These are phyloP conservation scores for Candida awuae DNA, from an alignment of 805 yeast species.

Conservation along the genomic window DNA sequence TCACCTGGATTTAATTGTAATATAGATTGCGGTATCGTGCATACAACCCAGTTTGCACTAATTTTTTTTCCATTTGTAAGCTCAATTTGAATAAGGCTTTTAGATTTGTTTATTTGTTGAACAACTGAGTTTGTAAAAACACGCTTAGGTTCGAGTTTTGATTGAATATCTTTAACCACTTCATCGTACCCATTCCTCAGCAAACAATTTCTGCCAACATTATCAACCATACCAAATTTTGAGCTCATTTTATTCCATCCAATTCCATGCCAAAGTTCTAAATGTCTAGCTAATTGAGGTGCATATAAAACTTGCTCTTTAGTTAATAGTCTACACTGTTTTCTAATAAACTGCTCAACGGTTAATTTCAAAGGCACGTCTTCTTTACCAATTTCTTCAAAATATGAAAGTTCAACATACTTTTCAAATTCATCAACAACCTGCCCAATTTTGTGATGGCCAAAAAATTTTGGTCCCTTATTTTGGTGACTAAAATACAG, in stretches of 20 bases:
- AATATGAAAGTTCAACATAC: constrained; percentile 49
- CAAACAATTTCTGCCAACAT: constrained; percentile 72
- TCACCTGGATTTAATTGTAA: constrained; percentile 35
- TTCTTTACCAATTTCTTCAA: constrained; percentile 36
- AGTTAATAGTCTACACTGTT: constrained; percentile 40
- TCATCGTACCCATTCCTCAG: constrained; percentile 52
- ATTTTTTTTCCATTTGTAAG: constrained; percentile 28
- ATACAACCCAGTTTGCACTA: constrained; percentile 49
- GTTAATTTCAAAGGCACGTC: constrained; percentile 50
- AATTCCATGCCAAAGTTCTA: constrained; percentile 79
- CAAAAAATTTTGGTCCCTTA: constrained; percentile 15
- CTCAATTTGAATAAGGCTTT: constrained; percentile 23
- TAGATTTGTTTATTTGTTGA: constrained; percentile 28
- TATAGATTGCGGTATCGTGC: constrained; percentile 73
- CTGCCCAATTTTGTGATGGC: constrained; percentile 27
- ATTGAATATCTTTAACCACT: constrained; percentile 39
- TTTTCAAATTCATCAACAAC: constrained; percentile 51
- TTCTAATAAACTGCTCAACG: constrained; percentile 34
- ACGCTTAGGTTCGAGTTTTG: constrained; percentile 31
- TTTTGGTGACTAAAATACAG: constrained; percentile 17
- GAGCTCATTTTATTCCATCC: constrained; percentile 61
- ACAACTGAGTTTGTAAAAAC: constrained; percentile 39
- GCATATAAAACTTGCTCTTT: constrained; percentile 43
- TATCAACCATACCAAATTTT: constrained; percentile 58
- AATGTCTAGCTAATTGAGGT: constrained; percentile 44